Evolutionary conservation across 306 rosid genomes (phyloP), one percentile per base, ranked within the genome.

Genomic region (Cucumis hystrix): DNA sequence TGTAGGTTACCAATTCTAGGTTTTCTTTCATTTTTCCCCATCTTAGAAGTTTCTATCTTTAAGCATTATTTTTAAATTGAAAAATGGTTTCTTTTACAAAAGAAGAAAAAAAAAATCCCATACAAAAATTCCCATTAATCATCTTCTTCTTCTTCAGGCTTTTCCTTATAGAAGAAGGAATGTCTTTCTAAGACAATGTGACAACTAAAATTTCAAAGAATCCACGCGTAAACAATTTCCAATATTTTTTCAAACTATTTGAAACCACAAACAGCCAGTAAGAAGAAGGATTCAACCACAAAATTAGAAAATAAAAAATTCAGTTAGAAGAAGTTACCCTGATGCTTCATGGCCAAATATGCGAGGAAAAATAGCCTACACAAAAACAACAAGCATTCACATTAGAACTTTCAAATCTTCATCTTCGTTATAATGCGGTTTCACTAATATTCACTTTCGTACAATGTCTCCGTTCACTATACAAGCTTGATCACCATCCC

Each of bases 331-430:
- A 77, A 56, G 59, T 79, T 88, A 92, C 98, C 98, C 98, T 17
- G 98, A 89, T 81, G 92, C 97, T 88, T 94, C 98, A 72, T 92
- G 98, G 79, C 98, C 98, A 83, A 94, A 92, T 80, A 94, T 90
- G 74, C 97, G 96, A 82, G 98, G 98, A 85, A 94, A 94, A 63
- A 94, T 90, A 79, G 88, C 80, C 96, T 94, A 91, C 94, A 91
- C 18, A 33, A 33, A 33, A 52, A 65, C 33, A 52, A 65, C 40
- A 82, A 82, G 60, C 35, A 82, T 72, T 77, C 72, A 2, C 61
- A 60, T 84, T 8, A 85, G 67, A 54, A 82, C 10, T 9, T 21
- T 41, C 15, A 3, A 54, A 10, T 45, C 51, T 35, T 66, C 25
- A 4, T 66, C 33, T 39, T 17, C 51, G 8, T 43, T 7, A 37